Evolutionary conservation across 2,329 filamentous ascomycete species (phyloP).

Genomic region (Diaporthe longicolla): DNA sequence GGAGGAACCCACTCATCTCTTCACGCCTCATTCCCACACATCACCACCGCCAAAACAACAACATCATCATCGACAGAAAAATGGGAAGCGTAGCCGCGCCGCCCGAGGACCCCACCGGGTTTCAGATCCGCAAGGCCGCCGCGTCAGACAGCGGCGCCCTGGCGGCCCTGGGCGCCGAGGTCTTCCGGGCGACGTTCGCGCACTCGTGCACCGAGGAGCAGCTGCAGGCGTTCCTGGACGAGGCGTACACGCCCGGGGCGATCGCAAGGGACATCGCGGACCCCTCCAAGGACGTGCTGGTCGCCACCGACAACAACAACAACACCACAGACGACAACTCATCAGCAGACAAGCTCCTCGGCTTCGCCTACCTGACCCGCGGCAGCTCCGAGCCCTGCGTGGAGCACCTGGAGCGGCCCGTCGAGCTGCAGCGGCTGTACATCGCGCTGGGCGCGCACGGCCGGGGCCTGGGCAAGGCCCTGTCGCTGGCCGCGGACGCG

Average conservation of each 20-base stretch:
- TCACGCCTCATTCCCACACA: too few relatives aligned
- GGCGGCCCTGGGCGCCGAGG: slow-evolving; percentile 51
- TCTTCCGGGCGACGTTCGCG: slow-evolving; percentile 58
- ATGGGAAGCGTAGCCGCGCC: slow-evolving; percentile 17
- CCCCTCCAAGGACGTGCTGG: slow-evolving; percentile 42
- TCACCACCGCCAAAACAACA: not conserved
- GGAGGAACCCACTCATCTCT: too few relatives aligned
- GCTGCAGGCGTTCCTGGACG: slow-evolving; percentile 54
- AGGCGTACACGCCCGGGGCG: slow-evolving; percentile 52
- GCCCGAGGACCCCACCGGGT: slow-evolving; percentile 3
- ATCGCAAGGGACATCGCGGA: slow-evolving; percentile 42
- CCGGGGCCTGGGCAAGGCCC: slow-evolving; percentile 53
- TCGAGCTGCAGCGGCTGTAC: slow-evolving; percentile 62
- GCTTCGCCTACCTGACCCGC: slow-evolving; percentile 58
- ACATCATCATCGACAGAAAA: not conserved
- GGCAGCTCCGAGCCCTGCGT: slow-evolving; percentile 56
- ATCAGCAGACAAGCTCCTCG: slow-evolving; percentile 48
- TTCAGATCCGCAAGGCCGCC: slow-evolving; percentile 48
- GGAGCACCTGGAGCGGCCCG: slow-evolving; percentile 46
- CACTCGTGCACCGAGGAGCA: slow-evolving; percentile 56
- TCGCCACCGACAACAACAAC: slow-evolving; percentile 46
- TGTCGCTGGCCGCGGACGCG: slow-evolving; percentile 50
- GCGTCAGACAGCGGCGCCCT: slow-evolving; percentile 51
- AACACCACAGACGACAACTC: slow-evolving; percentile 46
- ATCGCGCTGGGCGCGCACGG: slow-evolving; percentile 55